A percentile compares a stretch with the other conserved stretches of the same genome.
These are phyloP conservation scores for Wallemia mellicola DNA, from an alignment of 1,284 basidiomycete species.

Conservation along the genomic window DNA sequence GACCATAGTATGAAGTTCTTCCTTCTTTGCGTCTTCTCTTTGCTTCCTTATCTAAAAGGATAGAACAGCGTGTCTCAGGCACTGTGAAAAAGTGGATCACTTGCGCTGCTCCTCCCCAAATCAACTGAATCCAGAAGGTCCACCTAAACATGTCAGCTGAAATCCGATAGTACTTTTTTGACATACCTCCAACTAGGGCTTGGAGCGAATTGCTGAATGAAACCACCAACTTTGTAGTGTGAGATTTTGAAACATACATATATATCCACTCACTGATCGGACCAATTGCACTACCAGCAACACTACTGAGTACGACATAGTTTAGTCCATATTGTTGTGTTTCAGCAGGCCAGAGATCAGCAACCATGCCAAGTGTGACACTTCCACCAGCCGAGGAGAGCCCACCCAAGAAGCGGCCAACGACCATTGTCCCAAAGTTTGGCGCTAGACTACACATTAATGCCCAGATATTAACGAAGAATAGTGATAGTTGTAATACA, in stretches of 20 bases:
- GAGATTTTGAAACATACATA: no score
- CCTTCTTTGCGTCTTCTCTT: constrained; percentile 10
- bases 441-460: background rate
- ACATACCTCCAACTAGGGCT: background rate
- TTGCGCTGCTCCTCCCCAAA: background rate
- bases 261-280: no score
- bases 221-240: background rate
- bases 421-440: background rate
- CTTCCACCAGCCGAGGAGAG: background rate
- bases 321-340: background rate
- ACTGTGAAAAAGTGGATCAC: background rate
- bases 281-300: background rate
- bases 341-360: background rate
- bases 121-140: background rate
- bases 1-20: constrained; percentile 14
- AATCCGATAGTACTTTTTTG: no score
- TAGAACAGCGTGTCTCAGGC: constrained; percentile 3
- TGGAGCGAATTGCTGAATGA: background rate
- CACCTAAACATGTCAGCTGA: no score
- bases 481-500: background rate
- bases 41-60: constrained; percentile 17
- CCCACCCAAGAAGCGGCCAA: background rate
- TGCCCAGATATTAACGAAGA: background rate
- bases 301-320: background rate
- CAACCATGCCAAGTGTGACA: background rate